Conservation (phyloP, 768 basidiomycete genomes). For the Auricularia sp. region DNA sequence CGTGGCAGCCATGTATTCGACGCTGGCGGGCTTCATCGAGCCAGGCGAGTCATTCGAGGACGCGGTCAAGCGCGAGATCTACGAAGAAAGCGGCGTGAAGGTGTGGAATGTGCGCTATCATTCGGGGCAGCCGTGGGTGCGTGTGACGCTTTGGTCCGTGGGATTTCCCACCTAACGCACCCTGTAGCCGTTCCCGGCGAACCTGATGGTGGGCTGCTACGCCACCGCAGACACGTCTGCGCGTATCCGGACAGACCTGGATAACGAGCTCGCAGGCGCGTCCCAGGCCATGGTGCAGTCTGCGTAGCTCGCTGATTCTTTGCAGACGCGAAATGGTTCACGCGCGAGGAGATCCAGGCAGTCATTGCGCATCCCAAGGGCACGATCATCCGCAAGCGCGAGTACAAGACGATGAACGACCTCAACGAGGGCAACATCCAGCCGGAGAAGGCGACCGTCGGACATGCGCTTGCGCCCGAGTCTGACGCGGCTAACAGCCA, state of each 20-base stretch:
- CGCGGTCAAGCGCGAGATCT: slow-evolving; percentile 83
- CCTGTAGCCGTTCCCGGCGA: slow-evolving; percentile 77
- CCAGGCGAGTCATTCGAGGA: slow-evolving; percentile 93
- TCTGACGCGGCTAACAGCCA: slow-evolving; percentile 10
- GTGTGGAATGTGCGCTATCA: slow-evolving; percentile 80
- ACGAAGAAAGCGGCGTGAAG: slow-evolving; percentile 91
- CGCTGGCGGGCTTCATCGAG: slow-evolving; percentile 89
- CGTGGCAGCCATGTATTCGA: slow-evolving; percentile 59
- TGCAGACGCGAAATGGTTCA: slow-evolving; percentile 84
- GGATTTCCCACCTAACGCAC: background rate
- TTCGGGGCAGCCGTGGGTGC: slow-evolving; percentile 79
- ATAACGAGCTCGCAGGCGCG: slow-evolving; percentile 89
- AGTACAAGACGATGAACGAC: slow-evolving; percentile 42
- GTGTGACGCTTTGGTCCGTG: slow-evolving; percentile 13
- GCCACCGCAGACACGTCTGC: slow-evolving; percentile 65
- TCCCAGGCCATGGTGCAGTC: background rate
- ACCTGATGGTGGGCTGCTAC: slow-evolving; percentile 85
- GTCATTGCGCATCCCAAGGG: slow-evolving; percentile 52
- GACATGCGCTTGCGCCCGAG: slow-evolving; percentile 24
- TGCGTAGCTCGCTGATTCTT: background rate
- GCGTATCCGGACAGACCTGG: slow-evolving; percentile 74
- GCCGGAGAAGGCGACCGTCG: slow-evolving; percentile 11
- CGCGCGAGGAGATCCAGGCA: slow-evolving; percentile 55
- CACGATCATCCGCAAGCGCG: slow-evolving; percentile 35
- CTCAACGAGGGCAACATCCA: slow-evolving; percentile 14